phyloP scores from a whole-genome alignment of 805 yeast genomes.

The Ogataea allantospora region DNA sequence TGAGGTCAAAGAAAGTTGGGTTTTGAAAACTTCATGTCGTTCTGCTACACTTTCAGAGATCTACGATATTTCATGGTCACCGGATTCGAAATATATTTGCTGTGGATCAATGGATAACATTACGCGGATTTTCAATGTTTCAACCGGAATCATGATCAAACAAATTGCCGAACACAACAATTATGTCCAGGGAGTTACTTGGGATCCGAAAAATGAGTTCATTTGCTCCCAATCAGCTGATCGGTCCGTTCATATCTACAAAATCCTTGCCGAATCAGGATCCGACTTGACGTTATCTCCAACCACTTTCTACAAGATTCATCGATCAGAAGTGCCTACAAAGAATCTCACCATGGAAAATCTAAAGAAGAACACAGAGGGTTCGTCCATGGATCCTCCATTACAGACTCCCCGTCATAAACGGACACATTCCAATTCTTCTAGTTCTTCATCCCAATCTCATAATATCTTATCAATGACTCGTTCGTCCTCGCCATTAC shows the following conservation, averaged over 20 bases:
- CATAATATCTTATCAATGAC: constrained; percentile 26
- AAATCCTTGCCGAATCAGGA: constrained; percentile 32
- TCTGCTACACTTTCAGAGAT: constrained; percentile 61
- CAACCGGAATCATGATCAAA: constrained; percentile 53
- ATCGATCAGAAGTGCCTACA: constrained; percentile 58
- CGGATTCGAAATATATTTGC: constrained; percentile 70
- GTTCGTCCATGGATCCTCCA: constrained; percentile 32
- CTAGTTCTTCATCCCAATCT: constrained; percentile 36
- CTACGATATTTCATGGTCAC: constrained; percentile 92
- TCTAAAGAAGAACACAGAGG: constrained; percentile 17
- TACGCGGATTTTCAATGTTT: constrained; percentile 62
- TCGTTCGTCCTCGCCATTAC: constrained; percentile 35
- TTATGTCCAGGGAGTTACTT: constrained; percentile 92
- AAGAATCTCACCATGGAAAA: constrained; percentile 24
- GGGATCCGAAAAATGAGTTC: constrained; percentile 86
- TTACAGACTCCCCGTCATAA: constrained; percentile 35
- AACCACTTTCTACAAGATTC: constrained; percentile 45
- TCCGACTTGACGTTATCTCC: constrained; percentile 36
- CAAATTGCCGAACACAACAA: constrained; percentile 76
- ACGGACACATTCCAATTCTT: constrained; percentile 42
- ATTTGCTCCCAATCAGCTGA: constrained; percentile 91
- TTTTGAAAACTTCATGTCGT: constrained; percentile 54
- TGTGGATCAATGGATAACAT: constrained; percentile 91
- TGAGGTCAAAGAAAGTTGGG: constrained; percentile 74
- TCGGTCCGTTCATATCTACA: constrained; percentile 72